phyloP scores from a whole-genome alignment of 306 rosid genomes.

The Astragalus membranaceus region DNA sequence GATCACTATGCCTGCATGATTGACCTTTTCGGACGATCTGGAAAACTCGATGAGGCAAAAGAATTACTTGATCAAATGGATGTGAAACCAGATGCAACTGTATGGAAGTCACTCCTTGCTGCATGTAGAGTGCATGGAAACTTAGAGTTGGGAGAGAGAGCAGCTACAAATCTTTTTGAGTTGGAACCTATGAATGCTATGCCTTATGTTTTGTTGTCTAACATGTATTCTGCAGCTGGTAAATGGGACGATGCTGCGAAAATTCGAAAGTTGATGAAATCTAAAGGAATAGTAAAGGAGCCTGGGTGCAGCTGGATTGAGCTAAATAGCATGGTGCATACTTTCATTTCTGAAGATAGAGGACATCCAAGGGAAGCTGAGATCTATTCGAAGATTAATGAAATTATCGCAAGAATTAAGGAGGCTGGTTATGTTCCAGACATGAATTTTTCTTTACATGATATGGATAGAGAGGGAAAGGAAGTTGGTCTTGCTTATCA shows the following conservation, averaged over 20 bases:
- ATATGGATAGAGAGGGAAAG: slow-evolving; percentile 74
- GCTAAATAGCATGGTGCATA: slow-evolving; percentile 54
- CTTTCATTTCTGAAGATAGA: slow-evolving; percentile 76
- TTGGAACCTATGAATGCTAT: slow-evolving; percentile 61
- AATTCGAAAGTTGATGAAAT: slow-evolving; percentile 68
- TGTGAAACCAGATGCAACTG: slow-evolving; percentile 72
- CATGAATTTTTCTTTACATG: slow-evolving; percentile 69
- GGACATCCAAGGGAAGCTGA: slow-evolving; percentile 58
- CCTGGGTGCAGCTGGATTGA: slow-evolving; percentile 90
- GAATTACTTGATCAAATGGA: slow-evolving; percentile 55
- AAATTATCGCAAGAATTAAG: slow-evolving; percentile 50
- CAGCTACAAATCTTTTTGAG: slow-evolving; percentile 57
- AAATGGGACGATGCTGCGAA: slow-evolving; percentile 70
- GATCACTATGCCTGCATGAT: slow-evolving; percentile 91
- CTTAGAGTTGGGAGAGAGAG: slow-evolving; percentile 71
- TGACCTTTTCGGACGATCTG: slow-evolving; percentile 79
- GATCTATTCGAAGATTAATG: slow-evolving; percentile 65
- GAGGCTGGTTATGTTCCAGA: slow-evolving; percentile 76
- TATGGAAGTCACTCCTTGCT: slow-evolving; percentile 90
- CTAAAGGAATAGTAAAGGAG: slow-evolving; percentile 73
- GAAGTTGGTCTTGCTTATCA: slow-evolving; percentile 68
- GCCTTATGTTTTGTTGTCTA: slow-evolving; percentile 73
- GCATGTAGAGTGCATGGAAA: slow-evolving; percentile 81
- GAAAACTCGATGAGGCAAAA: slow-evolving; percentile 59
- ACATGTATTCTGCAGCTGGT: slow-evolving; percentile 64